Evolutionary conservation across 2,329 filamentous ascomycete species (phyloP).

Genomic region (Parafenestella ontariensis): DNA sequence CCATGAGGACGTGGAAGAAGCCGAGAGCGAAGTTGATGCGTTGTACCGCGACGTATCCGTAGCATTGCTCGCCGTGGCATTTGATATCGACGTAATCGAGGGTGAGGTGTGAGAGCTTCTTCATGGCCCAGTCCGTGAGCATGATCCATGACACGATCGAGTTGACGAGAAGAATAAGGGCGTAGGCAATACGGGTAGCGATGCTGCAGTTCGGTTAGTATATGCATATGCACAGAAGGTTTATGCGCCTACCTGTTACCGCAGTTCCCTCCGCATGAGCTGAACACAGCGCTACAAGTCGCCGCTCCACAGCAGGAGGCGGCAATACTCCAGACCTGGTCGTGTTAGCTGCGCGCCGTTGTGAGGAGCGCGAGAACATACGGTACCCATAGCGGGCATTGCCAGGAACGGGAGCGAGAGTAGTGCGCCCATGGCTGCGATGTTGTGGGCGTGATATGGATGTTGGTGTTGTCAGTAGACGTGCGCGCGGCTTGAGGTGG

Average conservation of each 20-base stretch:
- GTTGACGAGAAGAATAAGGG: slow-evolving; percentile 92
- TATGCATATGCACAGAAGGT: neutral
- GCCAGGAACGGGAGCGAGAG: slow-evolving; percentile 89
- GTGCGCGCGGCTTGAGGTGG: too few species aligned
- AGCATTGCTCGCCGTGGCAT: slow-evolving; percentile 86
- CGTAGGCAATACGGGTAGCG: slow-evolving; percentile 95
- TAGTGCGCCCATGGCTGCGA: slow-evolving; percentile 78
- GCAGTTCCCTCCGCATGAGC: slow-evolving; percentile 88
- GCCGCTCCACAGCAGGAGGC: slow-evolving; percentile 96
- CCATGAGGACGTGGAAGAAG: slow-evolving; percentile 88
- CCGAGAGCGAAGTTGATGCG: slow-evolving; percentile 98
- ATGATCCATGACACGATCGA: slow-evolving; percentile 98
- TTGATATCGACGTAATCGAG: slow-evolving; percentile 96
- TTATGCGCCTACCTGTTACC: slow-evolving; percentile 77
- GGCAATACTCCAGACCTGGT: slow-evolving; percentile 75
- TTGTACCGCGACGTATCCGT: slow-evolving; percentile 95
- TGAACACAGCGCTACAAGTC: slow-evolving; percentile 94
- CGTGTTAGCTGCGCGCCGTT: slow-evolving; percentile 31
- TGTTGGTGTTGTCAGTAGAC: slow-evolving; percentile 13
- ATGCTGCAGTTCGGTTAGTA: slow-evolving; percentile 64
- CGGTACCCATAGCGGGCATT: slow-evolving; percentile 83
- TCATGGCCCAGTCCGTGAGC: slow-evolving; percentile 98
- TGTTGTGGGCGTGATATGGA: slow-evolving; percentile 14
- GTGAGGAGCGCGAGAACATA: slow-evolving; percentile 58
- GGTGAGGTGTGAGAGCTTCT: slow-evolving; percentile 90